A percentile compares a stretch with the other conserved stretches of the same genome.
phyloP scores from a whole-genome alignment of 2,329 filamentous ascomycete species.

The Penicillium sp. region DNA sequence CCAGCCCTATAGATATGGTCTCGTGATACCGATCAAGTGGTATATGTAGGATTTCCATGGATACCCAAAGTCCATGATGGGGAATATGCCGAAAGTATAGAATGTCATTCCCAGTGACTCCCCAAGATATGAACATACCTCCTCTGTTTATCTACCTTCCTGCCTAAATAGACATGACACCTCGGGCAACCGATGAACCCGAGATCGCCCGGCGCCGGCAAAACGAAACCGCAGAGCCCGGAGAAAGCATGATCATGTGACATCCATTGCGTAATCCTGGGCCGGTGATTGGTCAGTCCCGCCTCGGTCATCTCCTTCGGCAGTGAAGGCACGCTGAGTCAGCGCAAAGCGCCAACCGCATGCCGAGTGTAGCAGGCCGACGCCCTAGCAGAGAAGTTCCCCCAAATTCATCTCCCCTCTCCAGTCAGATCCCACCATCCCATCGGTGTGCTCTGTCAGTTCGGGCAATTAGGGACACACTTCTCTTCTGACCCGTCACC shows the following conservation, averaged over 20 bases:
- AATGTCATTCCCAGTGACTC: too few relatives aligned
- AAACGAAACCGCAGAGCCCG: too few relatives aligned
- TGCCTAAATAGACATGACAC: too few relatives aligned
- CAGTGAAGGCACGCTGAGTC: constrained; percentile 30
- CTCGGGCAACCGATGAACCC: too few relatives aligned
- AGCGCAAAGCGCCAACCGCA: constrained; percentile 22
- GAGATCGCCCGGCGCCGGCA: too few relatives aligned
- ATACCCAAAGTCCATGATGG: too few relatives aligned
- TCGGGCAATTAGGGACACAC: constrained; percentile 24
- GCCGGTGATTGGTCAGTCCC: constrained; percentile 1
- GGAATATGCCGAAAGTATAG: too few relatives aligned
- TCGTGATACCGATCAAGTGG: not conserved
- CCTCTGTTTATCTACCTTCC: too few relatives aligned
- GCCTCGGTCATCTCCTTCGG: constrained; percentile 13
- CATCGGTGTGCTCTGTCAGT: constrained; percentile 19
- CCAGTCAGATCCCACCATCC: constrained; percentile 14
- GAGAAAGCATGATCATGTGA: too few relatives aligned
- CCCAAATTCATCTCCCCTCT: constrained; percentile 21
- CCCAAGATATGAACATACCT: too few relatives aligned
- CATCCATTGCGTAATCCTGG: constrained; percentile 3
- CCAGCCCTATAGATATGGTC: too few relatives aligned
- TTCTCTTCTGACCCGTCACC: constrained; percentile 33
- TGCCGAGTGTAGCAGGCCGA: constrained; percentile 15
- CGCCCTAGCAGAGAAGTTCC: constrained; percentile 17
- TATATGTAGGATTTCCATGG: too few relatives aligned